Evolutionary conservation across 2,329 filamentous ascomycete genomes (phyloP).

Genomic region (Escovopsis sp.): DNA sequence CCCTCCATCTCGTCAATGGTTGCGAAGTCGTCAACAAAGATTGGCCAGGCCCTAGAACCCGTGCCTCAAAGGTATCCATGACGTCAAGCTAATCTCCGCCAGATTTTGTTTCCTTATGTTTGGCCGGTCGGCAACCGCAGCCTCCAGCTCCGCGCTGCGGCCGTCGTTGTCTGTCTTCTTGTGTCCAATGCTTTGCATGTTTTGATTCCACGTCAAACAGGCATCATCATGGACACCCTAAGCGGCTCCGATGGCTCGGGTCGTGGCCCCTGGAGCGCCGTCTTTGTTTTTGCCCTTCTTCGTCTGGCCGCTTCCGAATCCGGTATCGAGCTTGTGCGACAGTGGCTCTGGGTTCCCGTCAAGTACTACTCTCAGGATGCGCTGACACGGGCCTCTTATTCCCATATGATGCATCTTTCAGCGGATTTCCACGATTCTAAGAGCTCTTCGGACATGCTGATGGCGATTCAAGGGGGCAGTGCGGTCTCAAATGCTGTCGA

Average conservation of each 20-base stretch:
- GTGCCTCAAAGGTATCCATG: too few species aligned
- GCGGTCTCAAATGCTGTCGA: constrained; percentile 41
- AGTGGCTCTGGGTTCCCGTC: constrained; percentile 42
- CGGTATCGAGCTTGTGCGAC: constrained; percentile 36
- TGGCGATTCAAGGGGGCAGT: constrained; percentile 39
- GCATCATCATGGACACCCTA: constrained; percentile 60
- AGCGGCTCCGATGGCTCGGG: constrained; percentile 27
- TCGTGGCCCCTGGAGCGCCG: constrained; percentile 33
- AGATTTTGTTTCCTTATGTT: constrained; percentile 64
- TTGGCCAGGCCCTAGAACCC: neutral
- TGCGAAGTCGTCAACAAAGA: too few species aligned
- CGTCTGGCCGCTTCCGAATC: constrained; percentile 38
- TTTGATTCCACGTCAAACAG: constrained; percentile 66
- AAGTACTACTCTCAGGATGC: constrained; percentile 40
- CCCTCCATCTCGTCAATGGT: neutral
- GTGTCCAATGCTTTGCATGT: constrained; percentile 58
- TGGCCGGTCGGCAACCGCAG: constrained; percentile 54
- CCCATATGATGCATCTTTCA: constrained; percentile 44
- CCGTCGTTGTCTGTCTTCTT: constrained; percentile 55
- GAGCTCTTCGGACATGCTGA: constrained; percentile 41
- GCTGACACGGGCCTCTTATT: constrained; percentile 38
- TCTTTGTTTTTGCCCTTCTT: constrained; percentile 34
- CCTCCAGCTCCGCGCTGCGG: constrained; percentile 51
- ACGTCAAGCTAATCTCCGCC: neutral
- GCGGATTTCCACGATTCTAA: constrained; percentile 47